These are phyloP conservation scores for Globisporangium radiosum DNA, from an alignment of 352 stramenopile genomes.

Conservation along the genomic window DNA sequence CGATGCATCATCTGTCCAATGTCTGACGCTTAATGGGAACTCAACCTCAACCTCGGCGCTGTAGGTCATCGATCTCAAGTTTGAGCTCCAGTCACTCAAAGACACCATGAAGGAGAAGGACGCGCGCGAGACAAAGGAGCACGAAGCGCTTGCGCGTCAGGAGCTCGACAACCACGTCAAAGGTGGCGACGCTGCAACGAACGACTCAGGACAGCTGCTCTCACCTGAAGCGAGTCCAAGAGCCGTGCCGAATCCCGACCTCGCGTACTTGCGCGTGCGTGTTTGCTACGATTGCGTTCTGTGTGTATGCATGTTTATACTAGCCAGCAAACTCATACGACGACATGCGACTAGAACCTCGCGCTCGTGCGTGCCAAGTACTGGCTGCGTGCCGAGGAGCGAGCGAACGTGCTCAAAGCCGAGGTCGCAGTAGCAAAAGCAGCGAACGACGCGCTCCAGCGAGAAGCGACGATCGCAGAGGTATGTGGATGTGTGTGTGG, in stretches of 20 bases:
- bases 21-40: too few relatives aligned
- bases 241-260: constrained; percentile 1
- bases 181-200: background rate
- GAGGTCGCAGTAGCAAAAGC: constrained; percentile 2
- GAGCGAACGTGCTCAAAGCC: constrained; percentile 4
- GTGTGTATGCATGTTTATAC: too few relatives aligned
- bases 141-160: constrained; percentile 6
- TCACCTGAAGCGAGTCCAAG: constrained; percentile 3
- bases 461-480: constrained; percentile 1
- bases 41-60: background rate
- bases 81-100: constrained; percentile 38
- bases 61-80: constrained; percentile 44
- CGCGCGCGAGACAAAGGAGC: constrained; percentile 11
- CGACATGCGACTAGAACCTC: too few relatives aligned
- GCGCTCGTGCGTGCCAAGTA: constrained; percentile 4
- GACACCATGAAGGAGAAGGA: constrained; percentile 23
- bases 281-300: background rate
- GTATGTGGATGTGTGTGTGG: background rate
- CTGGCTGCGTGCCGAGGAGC: constrained; percentile 8
- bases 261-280: constrained; percentile 6
- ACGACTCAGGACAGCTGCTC: background rate
- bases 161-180: background rate
- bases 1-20: too few relatives aligned
- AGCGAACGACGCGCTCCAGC: background rate
- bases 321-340: too few relatives aligned